Evolutionary conservation across 176 grass and related monocot genomes (phyloP), one percentile per base, ranked within the genome.

Genomic region (Metroxylon sagu): DNA sequence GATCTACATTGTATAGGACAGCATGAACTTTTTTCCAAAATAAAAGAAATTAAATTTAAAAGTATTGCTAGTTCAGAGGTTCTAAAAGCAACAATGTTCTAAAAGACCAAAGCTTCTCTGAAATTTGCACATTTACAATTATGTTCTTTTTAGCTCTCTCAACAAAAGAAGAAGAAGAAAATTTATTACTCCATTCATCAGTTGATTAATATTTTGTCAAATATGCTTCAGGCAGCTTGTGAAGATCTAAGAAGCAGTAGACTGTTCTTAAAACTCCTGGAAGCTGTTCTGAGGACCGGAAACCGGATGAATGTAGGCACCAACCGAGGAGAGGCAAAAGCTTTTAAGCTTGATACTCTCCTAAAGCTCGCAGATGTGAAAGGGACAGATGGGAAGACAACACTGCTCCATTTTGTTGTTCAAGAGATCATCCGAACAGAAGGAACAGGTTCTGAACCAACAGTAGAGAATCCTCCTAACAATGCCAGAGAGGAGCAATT

Each of bases 231-330:
- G 89, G 84, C 75, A 69, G 89, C 89, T 30, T 88, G 83, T 72
- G 70, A 70, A 71, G 80, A 94, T 58, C 64, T 94, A 73, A 84
- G 89, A 73, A 84, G 77, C 66, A 94, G 81, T 64, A 94, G 77
- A 19, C 55, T 82, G 10, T 94, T 94, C 65, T 48, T 81, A 66
- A 88, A 82, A 69, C 63, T 94, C 55, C 66, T 94, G 50, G 80
- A 88, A 48, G 71, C 83, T 7, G 74, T 83, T 76, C 81, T 72
- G 4, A 80, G 75, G 68, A 94, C 84, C 3, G 69, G 77, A 30
- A 82, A 94, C 67, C 80, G 50, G 26, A 83, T 92, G 77, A 83
- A 87, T 50, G 74, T 65, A 12, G 79, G 77, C 16, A 87, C 73
- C 5, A 72, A 75, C 21, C 65, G 77, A 54, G 80, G 78, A 16